Evolutionary conservation across 2,329 filamentous ascomycete genomes (phyloP).

Genomic region (Sporothrix phasma): DNA sequence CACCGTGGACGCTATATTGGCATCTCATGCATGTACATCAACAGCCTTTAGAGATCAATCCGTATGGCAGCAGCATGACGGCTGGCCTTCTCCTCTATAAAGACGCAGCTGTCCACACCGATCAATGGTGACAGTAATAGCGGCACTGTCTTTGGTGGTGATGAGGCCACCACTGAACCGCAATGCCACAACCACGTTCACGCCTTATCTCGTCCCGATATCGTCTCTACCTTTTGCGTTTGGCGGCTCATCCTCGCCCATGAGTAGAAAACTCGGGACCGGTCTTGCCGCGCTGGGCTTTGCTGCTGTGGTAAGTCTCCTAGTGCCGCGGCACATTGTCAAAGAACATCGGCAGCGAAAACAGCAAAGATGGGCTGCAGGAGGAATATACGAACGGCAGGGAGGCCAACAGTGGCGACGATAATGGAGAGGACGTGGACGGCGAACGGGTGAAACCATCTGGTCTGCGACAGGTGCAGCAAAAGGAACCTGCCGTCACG

Average conservation of each 20-base stretch:
- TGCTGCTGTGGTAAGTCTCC: not conserved
- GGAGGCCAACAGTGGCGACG: not conserved
- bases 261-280: not conserved
- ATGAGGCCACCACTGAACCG: not conserved
- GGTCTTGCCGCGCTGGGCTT: conserved; percentile 3
- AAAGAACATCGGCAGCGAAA: not conserved
- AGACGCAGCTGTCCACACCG: too few species aligned
- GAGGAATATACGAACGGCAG: not conserved
- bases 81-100: too few species aligned
- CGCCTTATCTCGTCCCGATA: not conserved
- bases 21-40: not conserved
- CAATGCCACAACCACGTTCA: not conserved
- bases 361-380: not conserved
- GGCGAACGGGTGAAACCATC: not conserved
- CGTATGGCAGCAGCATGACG: too few species aligned
- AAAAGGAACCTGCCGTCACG: not conserved
- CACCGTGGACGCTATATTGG: not conserved
- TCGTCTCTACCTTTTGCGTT: not conserved
- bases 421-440: not conserved
- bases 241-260: not conserved
- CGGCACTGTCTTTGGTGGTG: not conserved
- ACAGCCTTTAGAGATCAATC: too few species aligned
- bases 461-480: not conserved
- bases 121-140: not conserved
- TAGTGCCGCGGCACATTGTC: not conserved